A percentile compares a stretch with the other conserved stretches of the same genome.
Evolutionary conservation across 2,329 filamentous ascomycete species (phyloP).

Genomic region (Claviceps maximensis): DNA sequence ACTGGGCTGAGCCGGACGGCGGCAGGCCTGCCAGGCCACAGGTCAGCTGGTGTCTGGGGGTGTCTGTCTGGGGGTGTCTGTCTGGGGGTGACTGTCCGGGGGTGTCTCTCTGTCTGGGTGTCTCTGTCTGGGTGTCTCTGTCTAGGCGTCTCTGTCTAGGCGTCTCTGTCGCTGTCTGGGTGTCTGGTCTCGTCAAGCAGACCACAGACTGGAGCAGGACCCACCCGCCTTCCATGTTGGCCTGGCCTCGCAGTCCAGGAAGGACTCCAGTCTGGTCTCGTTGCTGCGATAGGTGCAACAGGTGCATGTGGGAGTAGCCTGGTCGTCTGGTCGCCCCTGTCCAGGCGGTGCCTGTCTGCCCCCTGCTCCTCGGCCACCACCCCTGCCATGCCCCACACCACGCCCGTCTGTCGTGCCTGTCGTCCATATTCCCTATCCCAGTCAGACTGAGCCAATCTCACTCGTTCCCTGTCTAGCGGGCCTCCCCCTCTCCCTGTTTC

Average conservation of each 20-base stretch:
- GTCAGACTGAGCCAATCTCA: constrained; percentile 3
- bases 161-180: no score
- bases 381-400: neutral
- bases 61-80: no score
- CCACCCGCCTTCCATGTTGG: no score
- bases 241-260: no score
- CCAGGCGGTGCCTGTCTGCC: neutral
- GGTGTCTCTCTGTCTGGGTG: no score
- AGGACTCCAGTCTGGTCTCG: no score
- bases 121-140: no score
- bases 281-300: no score
- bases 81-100: no score
- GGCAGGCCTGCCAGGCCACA: neutral
- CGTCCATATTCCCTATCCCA: neutral
- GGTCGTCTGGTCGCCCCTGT: neutral
- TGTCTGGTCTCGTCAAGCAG: no score
- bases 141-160: no score
- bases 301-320: neutral
- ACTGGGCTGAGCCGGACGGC: no score
- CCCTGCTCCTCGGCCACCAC: neutral
- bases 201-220: neutral
- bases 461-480: constrained; percentile 6
- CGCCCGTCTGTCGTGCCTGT: constrained; percentile 1
- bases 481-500: constrained; percentile 5
- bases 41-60: neutral